Conservation (phyloP, 129 eudicot species). For the Silybum marianum region DNA sequence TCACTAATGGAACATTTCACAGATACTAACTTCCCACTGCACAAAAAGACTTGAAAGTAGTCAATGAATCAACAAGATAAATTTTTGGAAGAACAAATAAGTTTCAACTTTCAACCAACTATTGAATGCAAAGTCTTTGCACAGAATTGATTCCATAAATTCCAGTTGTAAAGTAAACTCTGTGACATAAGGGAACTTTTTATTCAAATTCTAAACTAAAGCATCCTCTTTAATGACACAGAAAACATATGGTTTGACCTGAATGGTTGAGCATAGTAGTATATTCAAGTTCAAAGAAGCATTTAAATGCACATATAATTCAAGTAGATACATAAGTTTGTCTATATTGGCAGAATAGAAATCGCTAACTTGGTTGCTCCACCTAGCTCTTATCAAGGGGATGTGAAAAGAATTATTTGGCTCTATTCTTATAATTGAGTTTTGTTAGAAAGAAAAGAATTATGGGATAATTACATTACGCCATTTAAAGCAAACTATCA, state of each 20-base stretch:
- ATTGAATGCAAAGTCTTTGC: not conserved
- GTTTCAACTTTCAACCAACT: not conserved
- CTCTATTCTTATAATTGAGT: not conserved
- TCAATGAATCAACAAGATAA: not conserved
- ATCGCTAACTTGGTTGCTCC: not conserved
- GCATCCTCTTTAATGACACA: not conserved
- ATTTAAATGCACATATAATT: not conserved
- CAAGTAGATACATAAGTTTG: no score
- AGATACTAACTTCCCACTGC: constrained; percentile 8
- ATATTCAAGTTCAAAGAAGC: not conserved
- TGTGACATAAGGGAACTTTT: not conserved
- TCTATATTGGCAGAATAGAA: not conserved
- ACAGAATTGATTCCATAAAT: not conserved
- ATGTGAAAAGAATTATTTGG: not conserved
- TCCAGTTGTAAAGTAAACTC: not conserved
- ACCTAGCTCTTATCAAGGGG: not conserved
- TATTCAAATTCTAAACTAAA: not conserved
- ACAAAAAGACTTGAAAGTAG: constrained; percentile 10
- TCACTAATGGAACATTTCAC: not conserved
- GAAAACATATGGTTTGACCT: no score
- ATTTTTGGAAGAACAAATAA: not conserved
- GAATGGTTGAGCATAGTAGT: not conserved
- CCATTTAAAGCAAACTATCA: no score
- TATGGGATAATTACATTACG: not conserved
- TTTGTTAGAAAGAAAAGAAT: not conserved